Evolutionary conservation across 805 yeast genomes (phyloP), one percentile per base, ranked within the genome.

Genomic region (Candida xiaguanensis): DNA sequence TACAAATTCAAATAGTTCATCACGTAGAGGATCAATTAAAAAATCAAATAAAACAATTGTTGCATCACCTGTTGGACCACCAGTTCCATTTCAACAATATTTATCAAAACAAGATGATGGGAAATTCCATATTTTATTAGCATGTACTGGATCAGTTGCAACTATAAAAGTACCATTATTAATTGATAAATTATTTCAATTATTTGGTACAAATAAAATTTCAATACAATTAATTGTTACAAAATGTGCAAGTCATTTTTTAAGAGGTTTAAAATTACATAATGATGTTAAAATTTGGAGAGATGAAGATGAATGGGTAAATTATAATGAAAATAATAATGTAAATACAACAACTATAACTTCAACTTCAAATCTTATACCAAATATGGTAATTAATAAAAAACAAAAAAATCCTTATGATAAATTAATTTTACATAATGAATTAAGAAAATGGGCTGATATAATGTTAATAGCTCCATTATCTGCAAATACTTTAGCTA

Each of bases 61-160:
- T 30, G 73, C 77, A 14, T 61, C 78, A 16, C 79, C 78, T 11
- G 66, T 72, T 34, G 77, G 82, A 1, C 84, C 86, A 1, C 79
- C 81, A 13, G 81, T 81, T 1, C 91, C 91, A 18, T 85, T 85
- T 50, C 82, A 82, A 22, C 80, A 84, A 47, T 85, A 78, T 56
- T 68, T 85, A 42, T 75, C 77, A 40, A 80, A 79, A 51, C 60
- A 83, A 58, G 93, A 87, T 56, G 95, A 87, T 56, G 85, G 82
- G 31, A 90, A 89, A 55, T 72, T 87, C 41, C 99, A 93, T 59
- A 81, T 93, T 31, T 67, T 93, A 41, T 70, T 93, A 31, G 99
- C 95, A 14, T 95, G 95, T 14, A 87, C 98, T 1, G 99, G 99
- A 1, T 85, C 95, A 2, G 97, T 93, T 3, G 99, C 99, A 4